A percentile compares a stretch with the other conserved stretches of the same genome.
phyloP scores from a whole-genome alignment of 495 filamentous ascomycete genomes.

The Talaromyces ruber region DNA sequence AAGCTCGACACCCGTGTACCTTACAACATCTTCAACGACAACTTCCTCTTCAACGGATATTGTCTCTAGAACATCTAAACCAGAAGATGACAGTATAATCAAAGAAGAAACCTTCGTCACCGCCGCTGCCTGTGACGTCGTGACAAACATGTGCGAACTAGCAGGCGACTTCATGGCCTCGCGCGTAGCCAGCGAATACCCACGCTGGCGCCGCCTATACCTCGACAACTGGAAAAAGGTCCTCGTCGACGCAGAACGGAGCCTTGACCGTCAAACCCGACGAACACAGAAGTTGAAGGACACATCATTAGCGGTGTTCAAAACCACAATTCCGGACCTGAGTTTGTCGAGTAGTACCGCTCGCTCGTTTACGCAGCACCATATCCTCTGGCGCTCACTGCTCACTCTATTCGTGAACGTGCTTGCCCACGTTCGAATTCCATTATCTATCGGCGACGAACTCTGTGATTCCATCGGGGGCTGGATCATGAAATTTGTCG shows the following conservation, averaged over 20 bases:
- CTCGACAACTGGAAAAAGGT: conserved; percentile 30
- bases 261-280: conserved; percentile 14
- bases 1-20: conserved; percentile 23
- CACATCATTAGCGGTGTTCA: neutral
- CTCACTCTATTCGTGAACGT: conserved; percentile 31
- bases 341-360: conserved; percentile 11
- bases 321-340: neutral
- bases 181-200: conserved; percentile 64
- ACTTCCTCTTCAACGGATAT: conserved; percentile 20
- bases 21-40: neutral
- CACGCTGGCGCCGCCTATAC: conserved; percentile 39
- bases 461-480: conserved; percentile 29
- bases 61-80: conserved; percentile 10
- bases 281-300: neutral
- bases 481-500: conserved; percentile 32
- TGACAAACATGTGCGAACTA: conserved; percentile 46
- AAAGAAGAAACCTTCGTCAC: conserved; percentile 71
- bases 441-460: conserved; percentile 25
- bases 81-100: conserved; percentile 17
- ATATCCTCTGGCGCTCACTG: conserved; percentile 28
- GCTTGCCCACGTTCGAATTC: conserved; percentile 29
- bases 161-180: conserved; percentile 77
- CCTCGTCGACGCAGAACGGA: conserved; percentile 25
- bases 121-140: conserved; percentile 54
- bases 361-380: conserved; percentile 30